Conservation (phyloP, 176 grass and related monocot genomes). For the Triticum urartu region DNA sequence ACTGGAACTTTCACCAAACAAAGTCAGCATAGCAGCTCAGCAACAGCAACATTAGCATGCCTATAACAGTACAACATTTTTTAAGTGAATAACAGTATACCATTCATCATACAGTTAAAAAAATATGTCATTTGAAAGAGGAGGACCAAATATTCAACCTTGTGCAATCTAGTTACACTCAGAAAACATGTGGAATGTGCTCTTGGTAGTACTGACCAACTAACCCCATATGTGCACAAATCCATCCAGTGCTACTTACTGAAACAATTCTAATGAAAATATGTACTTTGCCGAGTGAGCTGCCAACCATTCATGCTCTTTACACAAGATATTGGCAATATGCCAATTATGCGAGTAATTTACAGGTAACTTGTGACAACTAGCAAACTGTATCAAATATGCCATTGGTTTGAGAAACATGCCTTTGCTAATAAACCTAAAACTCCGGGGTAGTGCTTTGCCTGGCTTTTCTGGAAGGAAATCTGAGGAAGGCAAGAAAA, state of each 20-base stretch:
- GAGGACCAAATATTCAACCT: not conserved
- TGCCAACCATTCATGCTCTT: not conserved
- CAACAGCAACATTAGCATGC: not conserved
- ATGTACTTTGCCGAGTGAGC: not conserved
- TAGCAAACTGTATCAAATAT: slow-evolving; percentile 16
- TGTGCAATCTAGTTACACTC: not conserved
- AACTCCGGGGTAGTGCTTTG: slow-evolving; percentile 60
- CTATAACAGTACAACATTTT: not conserved
- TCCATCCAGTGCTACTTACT: not conserved
- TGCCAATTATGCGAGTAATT: not conserved
- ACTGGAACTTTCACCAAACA: not conserved
- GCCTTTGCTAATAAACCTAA: slow-evolving; percentile 74
- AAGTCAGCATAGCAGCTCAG: not conserved
- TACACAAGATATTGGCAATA: slow-evolving; percentile 10
- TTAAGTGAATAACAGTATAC: not conserved
- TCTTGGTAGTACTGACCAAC: slow-evolving; percentile 1
- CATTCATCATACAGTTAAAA: slow-evolving; percentile 16
- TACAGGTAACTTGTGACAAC: slow-evolving; percentile 23
- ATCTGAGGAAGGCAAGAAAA: slow-evolving; percentile 49
- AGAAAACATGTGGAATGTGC: not conserved
- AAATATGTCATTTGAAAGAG: not conserved
- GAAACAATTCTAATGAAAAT: not conserved
- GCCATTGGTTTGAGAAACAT: slow-evolving; percentile 40
- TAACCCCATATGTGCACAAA: not conserved
- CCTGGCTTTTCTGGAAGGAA: slow-evolving; percentile 56